phyloP scores from a whole-genome alignment of 805 yeast genomes.

The Blastobotrys peoriensis region DNA sequence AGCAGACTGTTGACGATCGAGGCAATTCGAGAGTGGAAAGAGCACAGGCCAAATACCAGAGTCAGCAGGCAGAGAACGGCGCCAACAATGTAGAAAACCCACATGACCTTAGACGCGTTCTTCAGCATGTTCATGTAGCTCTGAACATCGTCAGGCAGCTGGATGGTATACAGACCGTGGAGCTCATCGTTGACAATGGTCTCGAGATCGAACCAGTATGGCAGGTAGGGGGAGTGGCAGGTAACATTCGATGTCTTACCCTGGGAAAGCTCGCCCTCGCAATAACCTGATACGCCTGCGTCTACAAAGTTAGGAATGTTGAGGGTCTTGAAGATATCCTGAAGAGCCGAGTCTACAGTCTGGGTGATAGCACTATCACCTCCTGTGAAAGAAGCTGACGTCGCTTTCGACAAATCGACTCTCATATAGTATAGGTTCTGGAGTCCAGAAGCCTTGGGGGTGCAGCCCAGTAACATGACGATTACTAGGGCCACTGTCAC shows the following conservation, averaged over 20 bases:
- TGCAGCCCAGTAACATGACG: slow-evolving; percentile 49
- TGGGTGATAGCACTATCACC: slow-evolving; percentile 13
- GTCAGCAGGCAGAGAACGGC: slow-evolving; percentile 37
- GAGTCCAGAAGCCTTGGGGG: slow-evolving; percentile 37
- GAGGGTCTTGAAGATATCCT: slow-evolving; percentile 21
- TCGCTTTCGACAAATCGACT: slow-evolving; percentile 37
- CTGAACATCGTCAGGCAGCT: slow-evolving; percentile 50
- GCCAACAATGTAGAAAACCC: slow-evolving; percentile 47
- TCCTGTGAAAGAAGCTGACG: slow-evolving; percentile 20
- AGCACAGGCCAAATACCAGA: slow-evolving; percentile 36
- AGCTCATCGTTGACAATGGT: slow-evolving; percentile 26
- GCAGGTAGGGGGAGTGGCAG: slow-evolving; percentile 52
- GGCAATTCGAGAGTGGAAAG: slow-evolving; percentile 43
- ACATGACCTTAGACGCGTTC: slow-evolving; percentile 50
- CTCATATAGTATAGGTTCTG: slow-evolving; percentile 44
- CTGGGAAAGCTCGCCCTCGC: slow-evolving; percentile 38
- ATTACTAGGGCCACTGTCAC: slow-evolving; percentile 43
- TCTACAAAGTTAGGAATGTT: slow-evolving; percentile 45
- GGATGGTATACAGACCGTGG: slow-evolving; percentile 27
- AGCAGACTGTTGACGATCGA: slow-evolving; percentile 41
- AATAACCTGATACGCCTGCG: slow-evolving; percentile 61
- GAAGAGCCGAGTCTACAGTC: slow-evolving; percentile 14
- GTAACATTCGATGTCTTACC: slow-evolving; percentile 33
- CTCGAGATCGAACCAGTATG: slow-evolving; percentile 53
- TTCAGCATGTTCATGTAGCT: slow-evolving; percentile 41